Evolutionary conservation across 352 stramenopile genomes (phyloP).

Genomic region (Thalassiosira exigua): DNA sequence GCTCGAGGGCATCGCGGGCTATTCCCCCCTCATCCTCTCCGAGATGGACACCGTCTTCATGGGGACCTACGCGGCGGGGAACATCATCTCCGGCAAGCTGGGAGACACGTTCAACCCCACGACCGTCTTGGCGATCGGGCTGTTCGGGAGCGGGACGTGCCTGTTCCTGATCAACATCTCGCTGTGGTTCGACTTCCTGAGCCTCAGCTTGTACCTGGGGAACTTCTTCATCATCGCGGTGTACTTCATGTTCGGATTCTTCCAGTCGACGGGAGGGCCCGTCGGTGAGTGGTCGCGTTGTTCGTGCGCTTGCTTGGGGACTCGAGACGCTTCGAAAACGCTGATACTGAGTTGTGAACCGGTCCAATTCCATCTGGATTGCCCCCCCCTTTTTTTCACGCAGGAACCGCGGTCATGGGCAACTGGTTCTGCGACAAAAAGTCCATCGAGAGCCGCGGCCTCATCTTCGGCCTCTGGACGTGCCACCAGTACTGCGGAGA

Average conservation of each 20-base stretch:
- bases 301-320: too few relatives aligned
- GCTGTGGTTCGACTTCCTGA: constrained; percentile 82
- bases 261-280: constrained; percentile 83
- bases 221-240: constrained; percentile 84
- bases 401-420: constrained; percentile 89
- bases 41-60: constrained; percentile 89
- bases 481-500: constrained; percentile 96
- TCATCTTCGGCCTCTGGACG: constrained; percentile 94
- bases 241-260: constrained; percentile 85
- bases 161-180: constrained; percentile 85
- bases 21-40: constrained; percentile 73
- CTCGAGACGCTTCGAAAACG: too few relatives aligned
- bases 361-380: background rate
- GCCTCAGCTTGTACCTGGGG: constrained; percentile 62
- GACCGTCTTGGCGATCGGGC: constrained; percentile 85
- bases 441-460: constrained; percentile 79
- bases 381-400: background rate
- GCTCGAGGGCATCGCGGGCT: constrained; percentile 75
- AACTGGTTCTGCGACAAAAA: constrained; percentile 90
- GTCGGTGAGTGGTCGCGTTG: constrained; percentile 63
- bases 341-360: background rate
- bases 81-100: constrained; percentile 87
- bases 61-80: constrained; percentile 84
- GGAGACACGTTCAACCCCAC: constrained; percentile 87
- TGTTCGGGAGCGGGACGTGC: constrained; percentile 86